Percentiles rank a stretch among this genome's conserved stretches.
These are phyloP conservation scores for Comarum palustre DNA, from an alignment of 306 rosid species.

Conservation along the genomic window DNA sequence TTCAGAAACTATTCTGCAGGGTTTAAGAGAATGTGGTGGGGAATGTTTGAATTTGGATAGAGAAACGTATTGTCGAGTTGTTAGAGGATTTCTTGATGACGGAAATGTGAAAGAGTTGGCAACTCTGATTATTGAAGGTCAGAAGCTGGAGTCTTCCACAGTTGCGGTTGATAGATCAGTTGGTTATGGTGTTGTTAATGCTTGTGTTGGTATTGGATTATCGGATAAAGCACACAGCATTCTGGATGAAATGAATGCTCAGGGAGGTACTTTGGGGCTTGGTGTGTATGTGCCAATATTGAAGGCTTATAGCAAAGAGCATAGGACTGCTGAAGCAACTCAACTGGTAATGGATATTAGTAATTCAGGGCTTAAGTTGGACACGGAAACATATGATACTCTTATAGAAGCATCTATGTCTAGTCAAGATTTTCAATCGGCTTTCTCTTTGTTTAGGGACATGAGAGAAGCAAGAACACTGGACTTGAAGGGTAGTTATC, in stretches of 20 bases:
- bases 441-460: conserved; percentile 75
- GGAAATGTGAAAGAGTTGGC: conserved; percentile 63
- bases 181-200: conserved; percentile 71
- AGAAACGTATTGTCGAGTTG: conserved; percentile 60
- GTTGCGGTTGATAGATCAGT: conserved; percentile 50
- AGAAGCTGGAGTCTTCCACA: conserved; percentile 56
- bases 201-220: conserved; percentile 67
- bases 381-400: conserved; percentile 59
- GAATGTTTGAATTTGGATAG: conserved; percentile 44
- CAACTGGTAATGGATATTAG: conserved; percentile 78
- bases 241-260: conserved; percentile 73
- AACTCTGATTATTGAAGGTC: conserved; percentile 61
- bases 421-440: conserved; percentile 86
- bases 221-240: conserved; percentile 76
- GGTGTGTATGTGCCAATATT: conserved; percentile 86
- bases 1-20: conserved; percentile 47
- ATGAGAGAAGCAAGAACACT: conserved; percentile 77
- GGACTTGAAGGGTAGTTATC: conserved; percentile 79
- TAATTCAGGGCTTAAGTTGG: conserved; percentile 72
- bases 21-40: conserved; percentile 51
- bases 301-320: conserved; percentile 86
- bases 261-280: conserved; percentile 70
- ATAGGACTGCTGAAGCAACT: conserved; percentile 76
- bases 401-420: conserved; percentile 81
- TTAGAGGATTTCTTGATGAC: conserved; percentile 55